Evolutionary conservation across 768 basidiomycete genomes (phyloP), one percentile per base, ranked within the genome.

Genomic region (Scleroderma citrinum): DNA sequence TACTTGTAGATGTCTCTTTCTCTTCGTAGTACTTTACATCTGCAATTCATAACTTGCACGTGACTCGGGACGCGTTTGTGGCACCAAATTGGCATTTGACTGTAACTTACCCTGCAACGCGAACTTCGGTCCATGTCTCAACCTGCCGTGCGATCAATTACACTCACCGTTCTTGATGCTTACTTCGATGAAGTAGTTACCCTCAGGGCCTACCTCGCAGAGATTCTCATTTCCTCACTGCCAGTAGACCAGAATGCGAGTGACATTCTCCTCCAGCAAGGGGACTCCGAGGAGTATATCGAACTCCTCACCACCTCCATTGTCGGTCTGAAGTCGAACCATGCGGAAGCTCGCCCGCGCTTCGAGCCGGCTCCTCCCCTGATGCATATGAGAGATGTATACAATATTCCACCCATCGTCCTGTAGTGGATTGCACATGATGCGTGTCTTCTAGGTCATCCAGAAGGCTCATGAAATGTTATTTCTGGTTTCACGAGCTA

Each of bases 391-490:
- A 71, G 71, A 42, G 80, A 83, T 50, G 81, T 83, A 52, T 54
- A 73, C 53, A 14, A 31, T 5, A 12, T 5, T 23, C 32, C 43
- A 47, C 43, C 13, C 11, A 14, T 44, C 30, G n/a, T n/a, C n/a
- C n/a, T n/a, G n/a, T n/a, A n/a, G n/a, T n/a, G n/a, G n/a, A n/a
- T n/a, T n/a, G n/a, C n/a, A n/a, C n/a, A 17, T 5, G 29, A 24
- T 43, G 1, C 38, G 17, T 5, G 23, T 19, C 31, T 34, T 26
- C 39, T 41, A 88, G 86, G 61, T 86, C 16, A 73, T 87, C 43
- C 78, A 85, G 48, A 72, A 70, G 50, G 81, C 78, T 4, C 83
- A 85, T 56, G 74, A 74, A 47, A 72, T 68, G 32, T 62, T 87
- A 7, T 75, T 87, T 42, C 61, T 61, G 5, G 55, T 57, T 19